These are phyloP conservation scores for Fusarium sp. DNA, from an alignment of 2,329 filamentous ascomycete species.

Conservation along the genomic window DNA sequence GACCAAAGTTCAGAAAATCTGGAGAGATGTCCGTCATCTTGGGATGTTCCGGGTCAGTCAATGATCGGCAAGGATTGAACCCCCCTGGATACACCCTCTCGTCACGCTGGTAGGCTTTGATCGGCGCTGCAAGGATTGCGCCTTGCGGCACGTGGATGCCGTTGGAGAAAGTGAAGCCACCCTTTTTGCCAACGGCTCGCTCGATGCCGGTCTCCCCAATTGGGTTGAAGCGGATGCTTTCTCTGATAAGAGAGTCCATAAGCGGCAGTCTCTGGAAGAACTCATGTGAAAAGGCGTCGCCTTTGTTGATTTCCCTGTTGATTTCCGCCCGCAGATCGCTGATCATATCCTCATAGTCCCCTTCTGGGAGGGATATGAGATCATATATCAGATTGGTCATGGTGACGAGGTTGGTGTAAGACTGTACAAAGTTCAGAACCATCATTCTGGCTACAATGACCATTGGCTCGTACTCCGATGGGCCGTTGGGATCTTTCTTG, in stretches of 20 bases:
- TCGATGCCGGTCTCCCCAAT: constrained; percentile 36
- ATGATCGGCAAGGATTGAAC: constrained; percentile 29
- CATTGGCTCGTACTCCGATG: constrained; percentile 29
- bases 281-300: constrained; percentile 25
- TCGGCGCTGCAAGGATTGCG: constrained; percentile 32
- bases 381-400: constrained; percentile 36
- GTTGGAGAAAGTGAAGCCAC: constrained; percentile 39
- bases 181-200: constrained; percentile 25
- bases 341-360: constrained; percentile 21
- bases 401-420: constrained; percentile 31
- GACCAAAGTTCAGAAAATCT: constrained; percentile 28
- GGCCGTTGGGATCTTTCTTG: constrained; percentile 20
- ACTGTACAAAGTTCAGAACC: constrained; percentile 35
- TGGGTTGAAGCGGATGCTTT: constrained; percentile 36
- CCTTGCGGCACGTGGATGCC: constrained; percentile 34
- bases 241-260: constrained; percentile 30
- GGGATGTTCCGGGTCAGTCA: constrained; percentile 20
- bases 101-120: constrained; percentile 36
- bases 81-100: constrained; percentile 27
- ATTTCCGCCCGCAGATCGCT: constrained; percentile 26
- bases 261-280: constrained; percentile 29
- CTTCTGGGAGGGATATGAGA: constrained; percentile 27
- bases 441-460: constrained; percentile 33
- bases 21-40: constrained; percentile 34
- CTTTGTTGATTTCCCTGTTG: constrained; percentile 13